Evolutionary conservation across 331 rosid species (phyloP).

Genomic region (Acacia concinna): DNA sequence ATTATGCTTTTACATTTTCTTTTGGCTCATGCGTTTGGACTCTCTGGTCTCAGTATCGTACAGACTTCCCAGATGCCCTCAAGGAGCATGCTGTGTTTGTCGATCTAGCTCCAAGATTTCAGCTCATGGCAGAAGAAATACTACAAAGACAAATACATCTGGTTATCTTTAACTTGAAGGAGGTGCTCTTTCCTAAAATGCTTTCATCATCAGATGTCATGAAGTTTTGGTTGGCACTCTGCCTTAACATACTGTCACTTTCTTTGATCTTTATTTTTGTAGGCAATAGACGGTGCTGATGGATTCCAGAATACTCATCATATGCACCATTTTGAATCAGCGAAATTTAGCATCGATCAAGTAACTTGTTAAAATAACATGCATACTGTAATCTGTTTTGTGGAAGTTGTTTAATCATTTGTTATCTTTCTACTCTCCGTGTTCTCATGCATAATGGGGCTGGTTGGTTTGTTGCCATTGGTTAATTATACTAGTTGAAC

Average conservation of each 20-base stretch:
- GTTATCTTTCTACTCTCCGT: not conserved
- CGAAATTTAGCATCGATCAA: slow-evolving; percentile 89
- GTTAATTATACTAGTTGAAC: slow-evolving; percentile 14
- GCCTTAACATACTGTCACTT: slow-evolving; percentile 28
- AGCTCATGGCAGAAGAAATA: slow-evolving; percentile 76
- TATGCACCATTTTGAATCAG: slow-evolving; percentile 70
- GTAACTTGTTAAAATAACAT: slow-evolving; percentile 42
- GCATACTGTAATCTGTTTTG: slow-evolving; percentile 9
- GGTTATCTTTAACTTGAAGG: slow-evolving; percentile 73
- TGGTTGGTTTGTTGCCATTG: slow-evolving; percentile 10
- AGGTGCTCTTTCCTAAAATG: slow-evolving; percentile 54
- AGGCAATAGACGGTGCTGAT: slow-evolving; percentile 89
- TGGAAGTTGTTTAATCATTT: slow-evolving; percentile 24
- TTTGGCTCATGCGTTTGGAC: slow-evolving; percentile 32
- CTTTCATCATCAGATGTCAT: slow-evolving; percentile 11
- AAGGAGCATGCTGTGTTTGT: slow-evolving; percentile 90
- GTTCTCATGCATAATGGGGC: not conserved
- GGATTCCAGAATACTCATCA: slow-evolving; percentile 96
- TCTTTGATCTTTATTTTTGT: slow-evolving; percentile 27
- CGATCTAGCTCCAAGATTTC: slow-evolving; percentile 93
- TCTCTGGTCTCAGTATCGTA: slow-evolving; percentile 65
- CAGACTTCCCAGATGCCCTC: slow-evolving; percentile 76
- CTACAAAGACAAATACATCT: slow-evolving; percentile 84
- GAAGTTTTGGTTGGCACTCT: slow-evolving; percentile 17
- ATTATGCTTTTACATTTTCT: not conserved